Conservation (phyloP, 805 yeast genomes). For the Yarrowia hollandica region DNA sequence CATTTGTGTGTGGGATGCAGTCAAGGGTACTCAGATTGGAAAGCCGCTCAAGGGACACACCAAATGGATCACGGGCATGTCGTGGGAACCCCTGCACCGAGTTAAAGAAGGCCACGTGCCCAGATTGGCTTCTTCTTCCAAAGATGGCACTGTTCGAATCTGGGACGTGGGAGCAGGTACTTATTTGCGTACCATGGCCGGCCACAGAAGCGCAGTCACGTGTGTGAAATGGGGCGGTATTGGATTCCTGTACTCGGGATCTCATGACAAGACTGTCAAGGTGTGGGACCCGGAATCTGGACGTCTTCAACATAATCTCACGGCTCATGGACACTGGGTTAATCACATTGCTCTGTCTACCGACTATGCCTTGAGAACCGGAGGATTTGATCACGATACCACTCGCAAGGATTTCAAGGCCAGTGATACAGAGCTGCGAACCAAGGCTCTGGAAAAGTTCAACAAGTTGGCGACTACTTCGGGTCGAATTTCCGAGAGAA, state of each 20-base stretch:
- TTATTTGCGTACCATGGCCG: slow-evolving; percentile 70
- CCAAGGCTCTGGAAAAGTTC: slow-evolving; percentile 59
- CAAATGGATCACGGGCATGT: slow-evolving; percentile 84
- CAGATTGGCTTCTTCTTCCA: slow-evolving; percentile 80
- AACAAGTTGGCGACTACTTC: slow-evolving; percentile 61
- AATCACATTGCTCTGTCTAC: slow-evolving; percentile 91
- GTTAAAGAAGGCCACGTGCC: slow-evolving; percentile 59
- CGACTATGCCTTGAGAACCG: slow-evolving; percentile 81
- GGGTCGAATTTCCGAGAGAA: slow-evolving; percentile 63
- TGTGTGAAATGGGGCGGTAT: slow-evolving; percentile 98
- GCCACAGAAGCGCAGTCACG: slow-evolving; percentile 85
- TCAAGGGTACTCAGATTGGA: slow-evolving; percentile 72
- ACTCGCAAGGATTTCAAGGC: slow-evolving; percentile 37
- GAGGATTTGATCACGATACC: slow-evolving; percentile 80
- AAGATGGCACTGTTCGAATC: slow-evolving; percentile 83
- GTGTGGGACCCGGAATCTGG: slow-evolving; percentile 88
- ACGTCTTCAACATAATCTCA: slow-evolving; percentile 70
- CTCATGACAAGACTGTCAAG: slow-evolving; percentile 91
- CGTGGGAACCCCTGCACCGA: slow-evolving; percentile 94
- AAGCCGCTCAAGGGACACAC: slow-evolving; percentile 74
- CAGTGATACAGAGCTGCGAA: slow-evolving; percentile 50
- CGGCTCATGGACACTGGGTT: slow-evolving; percentile 97
- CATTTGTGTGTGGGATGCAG: slow-evolving; percentile 81
- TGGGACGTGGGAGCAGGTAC: slow-evolving; percentile 82
- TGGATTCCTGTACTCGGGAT: slow-evolving; percentile 78